These are phyloP conservation scores for Omphalotus olearius DNA, from an alignment of 1,284 basidiomycete genomes.

Conservation along the genomic window DNA sequence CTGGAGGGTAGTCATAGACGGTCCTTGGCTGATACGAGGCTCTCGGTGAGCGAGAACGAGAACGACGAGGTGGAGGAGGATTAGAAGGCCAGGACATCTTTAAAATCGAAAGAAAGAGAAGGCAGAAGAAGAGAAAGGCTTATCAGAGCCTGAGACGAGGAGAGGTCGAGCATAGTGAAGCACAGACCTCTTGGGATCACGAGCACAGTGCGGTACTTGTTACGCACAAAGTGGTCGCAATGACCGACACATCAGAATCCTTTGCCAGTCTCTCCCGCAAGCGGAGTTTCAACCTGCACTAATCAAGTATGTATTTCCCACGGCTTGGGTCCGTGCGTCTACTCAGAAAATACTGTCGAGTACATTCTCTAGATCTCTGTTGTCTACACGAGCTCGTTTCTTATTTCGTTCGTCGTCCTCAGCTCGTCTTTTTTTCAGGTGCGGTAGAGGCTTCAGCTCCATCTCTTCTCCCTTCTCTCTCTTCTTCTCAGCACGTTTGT, in stretches of 20 bases:
- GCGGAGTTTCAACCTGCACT: too few relatives aligned
- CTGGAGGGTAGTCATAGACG: slow-evolving; percentile 54
- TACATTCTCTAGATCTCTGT: slow-evolving; percentile 38
- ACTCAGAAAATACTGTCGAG: slow-evolving; percentile 53
- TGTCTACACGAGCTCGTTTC: slow-evolving; percentile 17
- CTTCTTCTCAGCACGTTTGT: slow-evolving; percentile 80
- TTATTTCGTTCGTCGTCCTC: slow-evolving; percentile 15
- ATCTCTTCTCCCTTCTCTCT: slow-evolving; percentile 47
- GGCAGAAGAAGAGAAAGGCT: slow-evolving; percentile 52
- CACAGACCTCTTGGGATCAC: slow-evolving; percentile 82
- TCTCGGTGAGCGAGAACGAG: slow-evolving; percentile 76
- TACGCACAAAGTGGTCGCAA: slow-evolving; percentile 9
- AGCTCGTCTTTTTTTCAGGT: slow-evolving; percentile 24
- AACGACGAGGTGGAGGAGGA: slow-evolving; percentile 66
- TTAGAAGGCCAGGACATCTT: slow-evolving; percentile 67
- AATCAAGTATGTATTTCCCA: neutral
- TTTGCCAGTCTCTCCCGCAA: too few relatives aligned
- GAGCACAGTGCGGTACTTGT: slow-evolving; percentile 45
- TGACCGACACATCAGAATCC: neutral
- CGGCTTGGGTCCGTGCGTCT: neutral
- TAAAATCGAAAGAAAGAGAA: slow-evolving; percentile 53
- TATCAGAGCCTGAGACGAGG: slow-evolving; percentile 62
- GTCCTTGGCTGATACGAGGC: slow-evolving; percentile 45
- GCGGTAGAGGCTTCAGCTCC: slow-evolving; percentile 29
- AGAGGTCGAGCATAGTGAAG: slow-evolving; percentile 81